Conservation (phyloP, 139 green algal species). For the Yamagishiella unicocca region DNA sequence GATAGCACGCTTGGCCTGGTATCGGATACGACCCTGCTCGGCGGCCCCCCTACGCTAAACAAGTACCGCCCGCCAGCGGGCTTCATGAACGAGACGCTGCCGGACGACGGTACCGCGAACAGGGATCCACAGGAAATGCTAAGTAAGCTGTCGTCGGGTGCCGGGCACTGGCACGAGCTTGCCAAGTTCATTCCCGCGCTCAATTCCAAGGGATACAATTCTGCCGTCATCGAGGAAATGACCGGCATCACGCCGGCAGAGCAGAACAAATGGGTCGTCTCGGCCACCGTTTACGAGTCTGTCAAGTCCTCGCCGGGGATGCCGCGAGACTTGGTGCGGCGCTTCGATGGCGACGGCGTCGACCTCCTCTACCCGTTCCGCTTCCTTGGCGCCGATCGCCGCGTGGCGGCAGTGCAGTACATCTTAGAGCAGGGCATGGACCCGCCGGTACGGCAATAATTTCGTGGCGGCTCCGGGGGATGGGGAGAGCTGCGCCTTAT, state of each 20-base stretch:
- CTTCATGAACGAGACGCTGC: conserved; percentile 81
- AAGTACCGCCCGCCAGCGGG: conserved; percentile 79
- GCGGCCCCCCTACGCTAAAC: conserved; percentile 34
- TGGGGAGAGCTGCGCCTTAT: too few species aligned
- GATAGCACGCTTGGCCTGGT: conserved; percentile 38
- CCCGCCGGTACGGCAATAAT: conserved; percentile 41
- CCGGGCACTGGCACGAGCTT: conserved; percentile 81
- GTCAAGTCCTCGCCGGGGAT: conserved; percentile 59
- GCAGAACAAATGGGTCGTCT: conserved; percentile 79
- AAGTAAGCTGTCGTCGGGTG: conserved; percentile 55
- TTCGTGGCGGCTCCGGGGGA: too few species aligned
- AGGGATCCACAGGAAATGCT: conserved; percentile 65
- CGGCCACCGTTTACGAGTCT: conserved; percentile 76
- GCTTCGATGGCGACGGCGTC: conserved; percentile 70
- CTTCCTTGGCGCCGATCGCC: conserved; percentile 68
- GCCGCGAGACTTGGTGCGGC: conserved; percentile 47
- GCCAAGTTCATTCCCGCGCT: conserved; percentile 77
- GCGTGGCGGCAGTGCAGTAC: conserved; percentile 65
- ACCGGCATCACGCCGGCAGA: conserved; percentile 76
- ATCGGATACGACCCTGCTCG: neutral
- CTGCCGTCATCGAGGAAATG: conserved; percentile 66
- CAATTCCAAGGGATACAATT: conserved; percentile 68
- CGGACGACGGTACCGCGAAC: conserved; percentile 3
- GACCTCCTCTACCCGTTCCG: conserved; percentile 79
- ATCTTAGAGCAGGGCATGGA: conserved; percentile 67